Conservation (phyloP, 345 rosid genomes). For the Gossypium mustelinum region DNA sequence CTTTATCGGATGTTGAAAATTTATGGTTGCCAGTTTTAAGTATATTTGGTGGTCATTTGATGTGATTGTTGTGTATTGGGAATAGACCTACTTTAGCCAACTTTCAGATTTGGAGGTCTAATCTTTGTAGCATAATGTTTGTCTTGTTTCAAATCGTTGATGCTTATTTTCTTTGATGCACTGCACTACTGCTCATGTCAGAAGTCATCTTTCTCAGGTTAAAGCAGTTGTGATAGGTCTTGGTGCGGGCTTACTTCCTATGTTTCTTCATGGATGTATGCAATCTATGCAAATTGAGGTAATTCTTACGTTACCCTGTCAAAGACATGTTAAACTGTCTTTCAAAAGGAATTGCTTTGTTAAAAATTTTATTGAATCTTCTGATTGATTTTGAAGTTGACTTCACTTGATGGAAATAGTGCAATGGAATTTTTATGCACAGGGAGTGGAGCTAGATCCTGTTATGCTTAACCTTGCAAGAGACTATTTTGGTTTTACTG, state of each 20-base stretch:
- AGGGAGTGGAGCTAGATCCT: conserved; percentile 93
- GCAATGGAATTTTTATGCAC: conserved; percentile 15
- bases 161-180: background rate
- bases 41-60: conserved; percentile 10
- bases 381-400: conserved; percentile 4
- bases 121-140: conserved; percentile 3
- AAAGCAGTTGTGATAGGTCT: conserved; percentile 82
- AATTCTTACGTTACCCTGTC: conserved; percentile 12
- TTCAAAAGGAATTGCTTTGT: background rate
- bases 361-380: background rate
- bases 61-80: background rate
- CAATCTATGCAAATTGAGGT: conserved; percentile 70
- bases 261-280: conserved; percentile 75
- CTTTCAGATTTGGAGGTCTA: background rate
- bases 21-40: conserved; percentile 2
- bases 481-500: conserved; percentile 65
- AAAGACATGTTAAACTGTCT: background rate
- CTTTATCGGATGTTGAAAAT: background rate
- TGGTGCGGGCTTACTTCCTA: conserved; percentile 95
- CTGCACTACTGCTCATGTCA: conserved; percentile 11
- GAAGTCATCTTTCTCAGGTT: conserved; percentile 40
- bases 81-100: background rate
- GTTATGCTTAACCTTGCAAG: conserved; percentile 51
- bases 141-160: background rate
- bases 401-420: conserved; percentile 5